phyloP scores from a whole-genome alignment of 768 basidiomycete genomes.

The Collybia mongolica region DNA sequence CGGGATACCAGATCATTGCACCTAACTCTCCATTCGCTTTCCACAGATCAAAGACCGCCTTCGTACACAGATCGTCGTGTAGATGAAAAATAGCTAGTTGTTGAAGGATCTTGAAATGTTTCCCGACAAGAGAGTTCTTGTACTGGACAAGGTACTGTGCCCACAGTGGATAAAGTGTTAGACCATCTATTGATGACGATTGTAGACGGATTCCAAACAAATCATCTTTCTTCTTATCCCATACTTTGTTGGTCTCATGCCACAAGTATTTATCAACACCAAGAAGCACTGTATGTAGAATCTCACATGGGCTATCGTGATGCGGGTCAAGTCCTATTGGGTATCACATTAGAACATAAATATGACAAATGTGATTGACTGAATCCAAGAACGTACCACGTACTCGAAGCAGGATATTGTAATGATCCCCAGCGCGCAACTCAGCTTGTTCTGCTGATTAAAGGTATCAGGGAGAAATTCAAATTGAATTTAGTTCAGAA shows the following conservation, averaged over 20 bases:
- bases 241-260: too few relatives aligned
- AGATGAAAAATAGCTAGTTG: constrained; percentile 29
- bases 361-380: constrained; percentile 1
- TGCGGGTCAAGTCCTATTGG: constrained; percentile 21
- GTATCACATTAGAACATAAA: neutral
- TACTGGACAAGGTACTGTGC: constrained; percentile 31
- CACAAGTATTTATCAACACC: constrained; percentile 35
- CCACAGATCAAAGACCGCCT: constrained; percentile 22
- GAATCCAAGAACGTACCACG: constrained; percentile 13
- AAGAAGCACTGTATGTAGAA: constrained; percentile 34
- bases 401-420: constrained; percentile 18
- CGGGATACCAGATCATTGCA: constrained; percentile 27
- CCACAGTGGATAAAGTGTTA: constrained; percentile 22
- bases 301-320: constrained; percentile 33
- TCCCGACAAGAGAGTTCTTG: constrained; percentile 30
- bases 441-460: too few relatives aligned
- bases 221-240: constrained; percentile 20
- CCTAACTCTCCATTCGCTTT: constrained; percentile 28
- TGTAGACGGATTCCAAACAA: constrained; percentile 23
- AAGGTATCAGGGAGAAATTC: too few relatives aligned
- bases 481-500: too few relatives aligned
- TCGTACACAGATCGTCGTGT: constrained; percentile 15
- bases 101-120: constrained; percentile 31
- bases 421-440: constrained; percentile 19
- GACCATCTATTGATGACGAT: constrained; percentile 20